Conservation (phyloP, 371 early-diverging fungal species). For the Lichtheimia ramosa region DNA sequence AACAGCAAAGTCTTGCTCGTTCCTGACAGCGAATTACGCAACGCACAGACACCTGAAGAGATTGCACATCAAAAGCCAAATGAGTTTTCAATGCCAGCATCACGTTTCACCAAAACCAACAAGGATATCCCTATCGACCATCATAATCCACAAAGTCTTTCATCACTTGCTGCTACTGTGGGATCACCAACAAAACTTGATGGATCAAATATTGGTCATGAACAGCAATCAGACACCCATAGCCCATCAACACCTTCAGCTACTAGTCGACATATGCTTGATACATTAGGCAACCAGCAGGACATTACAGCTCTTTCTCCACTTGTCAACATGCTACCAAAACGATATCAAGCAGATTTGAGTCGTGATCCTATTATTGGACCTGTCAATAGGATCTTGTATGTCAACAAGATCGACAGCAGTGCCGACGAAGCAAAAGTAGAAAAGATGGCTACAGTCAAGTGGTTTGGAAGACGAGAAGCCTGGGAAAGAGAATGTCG, state of each 20-base stretch:
- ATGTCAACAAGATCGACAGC: slow-evolving; percentile 18
- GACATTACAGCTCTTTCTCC: slow-evolving; percentile 4
- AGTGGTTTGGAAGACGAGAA: slow-evolving; percentile 49
- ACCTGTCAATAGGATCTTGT: slow-evolving; percentile 41
- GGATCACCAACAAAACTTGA: slow-evolving; percentile 27
- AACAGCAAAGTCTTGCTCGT: slow-evolving; percentile 22
- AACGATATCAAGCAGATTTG: slow-evolving; percentile 29
- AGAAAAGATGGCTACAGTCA: slow-evolving; percentile 24
- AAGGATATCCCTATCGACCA: slow-evolving; percentile 24
- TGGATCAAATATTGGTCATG: too few relatives aligned
- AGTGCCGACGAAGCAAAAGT: not conserved
- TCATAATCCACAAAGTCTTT: slow-evolving; percentile 8
- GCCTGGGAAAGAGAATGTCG: slow-evolving; percentile 55
- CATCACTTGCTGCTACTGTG: slow-evolving; percentile 3
- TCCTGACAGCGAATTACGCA: slow-evolving; percentile 7
- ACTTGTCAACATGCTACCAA: slow-evolving; percentile 23
- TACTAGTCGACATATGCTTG: not conserved
- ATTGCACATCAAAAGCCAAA: slow-evolving; percentile 42
- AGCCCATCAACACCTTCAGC: too few relatives aligned
- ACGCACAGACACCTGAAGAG: slow-evolving; percentile 40
- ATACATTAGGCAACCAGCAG: slow-evolving; percentile 8
- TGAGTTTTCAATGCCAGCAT: slow-evolving; percentile 33
- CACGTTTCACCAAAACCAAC: slow-evolving; percentile 14
- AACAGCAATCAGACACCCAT: too few relatives aligned
- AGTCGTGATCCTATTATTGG: slow-evolving; percentile 31